Evolutionary conservation across 306 rosid genomes (phyloP).

Genomic region (Luffa aegyptiaca): DNA sequence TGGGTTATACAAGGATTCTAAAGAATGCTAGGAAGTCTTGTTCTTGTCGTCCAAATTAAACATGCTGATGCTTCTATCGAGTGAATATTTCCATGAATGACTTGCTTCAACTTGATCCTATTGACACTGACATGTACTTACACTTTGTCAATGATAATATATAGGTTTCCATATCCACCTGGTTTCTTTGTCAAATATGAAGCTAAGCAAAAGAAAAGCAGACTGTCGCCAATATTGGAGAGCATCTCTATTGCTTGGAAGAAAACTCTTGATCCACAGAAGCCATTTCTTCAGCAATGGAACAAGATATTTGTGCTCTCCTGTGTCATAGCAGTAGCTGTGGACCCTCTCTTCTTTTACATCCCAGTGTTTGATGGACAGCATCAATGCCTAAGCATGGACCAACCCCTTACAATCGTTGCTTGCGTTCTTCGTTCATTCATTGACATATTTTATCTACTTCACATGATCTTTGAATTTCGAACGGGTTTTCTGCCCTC

Average conservation of each 20-base stretch:
- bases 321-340: conserved; percentile 59
- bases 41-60: neutral
- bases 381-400: conserved; percentile 26
- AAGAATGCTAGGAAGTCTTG: too few relatives aligned
- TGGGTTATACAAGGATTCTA: too few relatives aligned
- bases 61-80: neutral
- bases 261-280: conserved; percentile 68
- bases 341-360: conserved; percentile 84
- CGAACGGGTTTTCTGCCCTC: conserved; percentile 80
- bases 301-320: conserved; percentile 71
- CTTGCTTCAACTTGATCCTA: conserved; percentile 6
- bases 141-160: neutral
- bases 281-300: conserved; percentile 66
- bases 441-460: conserved; percentile 60
- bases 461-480: conserved; percentile 66
- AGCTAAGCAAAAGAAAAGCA: conserved; percentile 15
- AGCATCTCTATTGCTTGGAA: conserved; percentile 14
- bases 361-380: conserved; percentile 29
- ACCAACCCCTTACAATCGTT: conserved; percentile 26
- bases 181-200: conserved; percentile 8
- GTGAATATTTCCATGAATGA: neutral
- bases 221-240: conserved; percentile 19
- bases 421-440: conserved; percentile 69
- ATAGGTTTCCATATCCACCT: neutral
- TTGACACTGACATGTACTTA: neutral